Conservation (phyloP, 208 protist genomes). For the Lotmaria passim region DNA sequence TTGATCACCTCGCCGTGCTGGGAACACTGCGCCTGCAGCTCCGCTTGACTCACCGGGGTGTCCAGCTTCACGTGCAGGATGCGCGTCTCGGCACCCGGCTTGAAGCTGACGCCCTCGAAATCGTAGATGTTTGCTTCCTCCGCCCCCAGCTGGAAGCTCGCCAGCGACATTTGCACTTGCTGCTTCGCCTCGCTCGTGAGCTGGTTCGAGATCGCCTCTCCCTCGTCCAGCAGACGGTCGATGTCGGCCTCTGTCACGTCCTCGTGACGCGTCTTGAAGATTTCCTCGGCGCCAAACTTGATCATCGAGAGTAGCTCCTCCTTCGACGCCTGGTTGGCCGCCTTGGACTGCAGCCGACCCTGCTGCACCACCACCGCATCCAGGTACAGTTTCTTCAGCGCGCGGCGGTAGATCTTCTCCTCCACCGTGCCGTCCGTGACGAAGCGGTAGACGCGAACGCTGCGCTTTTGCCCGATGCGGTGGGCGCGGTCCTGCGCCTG, state of each 20-base stretch:
- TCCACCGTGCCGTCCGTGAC: constrained; percentile 98
- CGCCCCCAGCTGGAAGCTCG: constrained; percentile 94
- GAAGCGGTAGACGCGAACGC: constrained; percentile 97
- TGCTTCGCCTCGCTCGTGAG: constrained; percentile 86
- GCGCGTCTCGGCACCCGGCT: constrained; percentile 66
- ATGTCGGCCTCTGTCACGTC: constrained; percentile 98
- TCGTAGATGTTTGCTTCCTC: constrained; percentile 95
- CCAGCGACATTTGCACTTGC: constrained; percentile 88
- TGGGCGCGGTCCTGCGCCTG: constrained; percentile 98
- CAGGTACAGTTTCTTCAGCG: constrained; percentile 97
- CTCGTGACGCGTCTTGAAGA: constrained; percentile 94
- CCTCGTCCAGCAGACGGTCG: constrained; percentile 94
- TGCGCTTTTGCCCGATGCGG: constrained; percentile 98
- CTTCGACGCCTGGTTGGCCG: constrained; percentile 71
- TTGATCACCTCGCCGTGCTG: constrained; percentile 77
- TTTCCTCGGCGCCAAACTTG: constrained; percentile 97
- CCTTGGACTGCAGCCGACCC: constrained; percentile 81
- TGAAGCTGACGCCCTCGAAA: constrained; percentile 96
- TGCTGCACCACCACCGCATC: constrained; percentile 99
- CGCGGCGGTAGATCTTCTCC: constrained; percentile 98
- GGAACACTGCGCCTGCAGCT: constrained; percentile 73
- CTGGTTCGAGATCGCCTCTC: constrained; percentile 86
- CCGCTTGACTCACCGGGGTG: constrained; percentile 60
- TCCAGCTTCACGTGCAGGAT: constrained; percentile 73
- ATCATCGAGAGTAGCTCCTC: constrained; percentile 98